phyloP scores from a whole-genome alignment of 2,329 filamentous ascomycete genomes.

The Fusarium oxysporum region DNA sequence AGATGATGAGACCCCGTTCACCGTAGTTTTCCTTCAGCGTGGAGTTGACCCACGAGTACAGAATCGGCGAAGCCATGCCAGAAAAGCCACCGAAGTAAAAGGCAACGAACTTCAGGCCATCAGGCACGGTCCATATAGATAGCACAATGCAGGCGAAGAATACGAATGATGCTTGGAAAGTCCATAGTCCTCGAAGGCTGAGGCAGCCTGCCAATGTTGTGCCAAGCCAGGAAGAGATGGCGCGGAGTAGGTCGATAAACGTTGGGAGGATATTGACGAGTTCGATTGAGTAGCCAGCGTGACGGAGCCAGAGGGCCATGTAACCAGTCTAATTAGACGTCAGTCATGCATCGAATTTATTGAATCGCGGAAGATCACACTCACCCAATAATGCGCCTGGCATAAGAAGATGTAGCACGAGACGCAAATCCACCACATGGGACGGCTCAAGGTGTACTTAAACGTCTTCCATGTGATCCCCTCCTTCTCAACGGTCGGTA shows the following conservation, averaged over 20 bases:
- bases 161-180: neutral
- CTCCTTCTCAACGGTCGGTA: neutral
- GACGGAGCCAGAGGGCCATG: neutral
- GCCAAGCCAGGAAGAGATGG: neutral
- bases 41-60: neutral
- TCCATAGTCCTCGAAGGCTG: slow-evolving; percentile 2
- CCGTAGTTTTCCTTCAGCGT: neutral
- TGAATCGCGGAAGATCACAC: rapidly evolving
- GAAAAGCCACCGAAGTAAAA: slow-evolving; percentile 14
- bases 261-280: neutral
- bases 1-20: neutral
- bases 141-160: neutral
- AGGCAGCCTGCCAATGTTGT: slow-evolving; percentile 2
- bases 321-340: neutral
- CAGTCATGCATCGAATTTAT: rapidly evolving
- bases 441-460: neutral
- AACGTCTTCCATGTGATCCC: neutral
- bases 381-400: neutral
- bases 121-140: neutral
- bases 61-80: neutral
- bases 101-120: neutral
- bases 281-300: neutral
- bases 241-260: neutral
- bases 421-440: slow-evolving; percentile 12
- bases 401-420: neutral